phyloP scores from a whole-genome alignment of 805 yeast genomes.

The Zygoascus tannicola region DNA sequence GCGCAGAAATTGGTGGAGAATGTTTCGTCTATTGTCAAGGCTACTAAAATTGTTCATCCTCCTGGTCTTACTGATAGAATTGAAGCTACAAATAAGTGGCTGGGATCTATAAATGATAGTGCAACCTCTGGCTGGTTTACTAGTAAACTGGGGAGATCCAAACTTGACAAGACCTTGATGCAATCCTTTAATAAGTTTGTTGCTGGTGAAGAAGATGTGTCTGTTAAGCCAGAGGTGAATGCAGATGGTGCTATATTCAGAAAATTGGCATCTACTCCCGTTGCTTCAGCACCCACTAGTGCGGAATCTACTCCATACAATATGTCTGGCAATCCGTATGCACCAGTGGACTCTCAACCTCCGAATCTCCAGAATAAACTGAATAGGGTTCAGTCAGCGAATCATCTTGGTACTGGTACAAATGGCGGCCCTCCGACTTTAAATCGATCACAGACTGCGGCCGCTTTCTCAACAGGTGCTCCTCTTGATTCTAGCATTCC shows the following conservation, averaged over 20 bases:
- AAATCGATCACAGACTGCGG: slow-evolving; percentile 4
- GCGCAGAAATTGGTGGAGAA: slow-evolving; percentile 58
- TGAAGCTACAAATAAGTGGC: slow-evolving; percentile 37
- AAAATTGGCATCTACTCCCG: slow-evolving; percentile 22
- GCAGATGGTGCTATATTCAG: slow-evolving; percentile 22
- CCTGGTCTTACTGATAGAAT: slow-evolving; percentile 33
- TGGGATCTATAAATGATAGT: slow-evolving; percentile 19
- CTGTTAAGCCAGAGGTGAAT: slow-evolving; percentile 5
- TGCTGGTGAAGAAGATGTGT: slow-evolving; percentile 64
- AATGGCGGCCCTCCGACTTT: neutral
- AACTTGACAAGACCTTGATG: slow-evolving; percentile 78
- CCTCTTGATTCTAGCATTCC: no score
- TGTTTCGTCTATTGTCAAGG: slow-evolving; percentile 34
- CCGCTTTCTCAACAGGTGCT: neutral
- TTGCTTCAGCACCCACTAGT: neutral
- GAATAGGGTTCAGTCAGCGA: neutral
- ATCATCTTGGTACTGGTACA: neutral
- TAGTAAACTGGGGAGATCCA: slow-evolving; percentile 32
- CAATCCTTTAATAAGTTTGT: slow-evolving; percentile 71
- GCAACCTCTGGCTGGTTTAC: slow-evolving; percentile 49
- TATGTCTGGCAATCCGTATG: neutral
- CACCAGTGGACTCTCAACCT: neutral
- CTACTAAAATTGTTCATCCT: slow-evolving; percentile 25
- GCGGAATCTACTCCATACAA: neutral
- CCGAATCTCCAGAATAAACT: neutral